Conservation (phyloP, 768 basidiomycete species). For the Cyathus striatus region DNA sequence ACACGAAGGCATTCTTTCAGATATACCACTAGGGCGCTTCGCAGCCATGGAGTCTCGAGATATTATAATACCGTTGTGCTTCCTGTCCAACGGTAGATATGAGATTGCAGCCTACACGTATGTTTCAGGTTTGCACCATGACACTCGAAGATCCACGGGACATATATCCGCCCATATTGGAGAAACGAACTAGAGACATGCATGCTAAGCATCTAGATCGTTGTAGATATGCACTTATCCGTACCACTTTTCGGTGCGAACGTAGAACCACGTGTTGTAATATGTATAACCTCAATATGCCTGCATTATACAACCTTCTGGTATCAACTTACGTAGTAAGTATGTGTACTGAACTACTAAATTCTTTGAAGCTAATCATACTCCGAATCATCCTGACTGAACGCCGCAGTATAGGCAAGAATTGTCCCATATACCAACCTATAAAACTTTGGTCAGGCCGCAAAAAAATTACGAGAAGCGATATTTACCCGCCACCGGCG, state of each 20-base stretch:
- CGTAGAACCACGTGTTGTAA: no score
- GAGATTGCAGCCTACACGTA: slow-evolving; percentile 42
- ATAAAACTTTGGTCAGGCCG: slow-evolving; percentile 1
- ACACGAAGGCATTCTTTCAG: slow-evolving; percentile 59
- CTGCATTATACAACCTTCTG: no score
- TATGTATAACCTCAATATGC: no score
- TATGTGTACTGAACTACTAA: background rate
- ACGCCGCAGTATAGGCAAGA: slow-evolving; percentile 78
- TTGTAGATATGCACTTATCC: no score
- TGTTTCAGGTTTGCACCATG: slow-evolving; percentile 25
- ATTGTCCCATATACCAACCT: slow-evolving; percentile 91
- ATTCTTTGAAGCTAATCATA: slow-evolving; percentile 45
- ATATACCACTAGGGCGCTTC: slow-evolving; percentile 63
- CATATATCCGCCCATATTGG: no score
- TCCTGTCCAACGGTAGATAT: slow-evolving; percentile 69
- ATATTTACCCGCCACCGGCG: slow-evolving; percentile 81
- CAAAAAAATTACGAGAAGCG: background rate
- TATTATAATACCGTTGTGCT: slow-evolving; percentile 58
- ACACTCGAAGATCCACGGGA: no score
- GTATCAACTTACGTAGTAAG: slow-evolving; percentile 12
- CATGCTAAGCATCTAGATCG: no score
- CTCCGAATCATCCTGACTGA: slow-evolving; percentile 79
- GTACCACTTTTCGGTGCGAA: no score
- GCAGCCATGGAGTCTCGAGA: slow-evolving; percentile 45
- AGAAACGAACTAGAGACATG: no score